Percentiles rank a stretch among this genome's conserved stretches.
These are phyloP conservation scores for Endotrypanum monterogeii DNA, from an alignment of 208 protist species.

Conservation along the genomic window DNA sequence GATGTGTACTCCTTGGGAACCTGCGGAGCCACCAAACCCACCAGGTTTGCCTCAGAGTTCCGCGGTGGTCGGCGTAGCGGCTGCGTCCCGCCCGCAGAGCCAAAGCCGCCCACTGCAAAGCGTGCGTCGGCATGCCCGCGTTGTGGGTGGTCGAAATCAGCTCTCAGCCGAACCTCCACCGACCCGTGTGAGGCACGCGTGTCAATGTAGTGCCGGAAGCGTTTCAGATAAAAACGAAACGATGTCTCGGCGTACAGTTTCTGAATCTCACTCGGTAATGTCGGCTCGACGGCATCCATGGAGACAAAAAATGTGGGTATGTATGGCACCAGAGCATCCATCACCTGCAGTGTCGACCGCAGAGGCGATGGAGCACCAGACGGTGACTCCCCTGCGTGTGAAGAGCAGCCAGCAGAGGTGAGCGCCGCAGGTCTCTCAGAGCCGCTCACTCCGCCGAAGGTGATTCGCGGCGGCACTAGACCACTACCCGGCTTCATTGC, in stretches of 20 bases:
- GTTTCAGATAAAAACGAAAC: constrained; percentile 70
- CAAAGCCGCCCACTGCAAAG: constrained; percentile 28
- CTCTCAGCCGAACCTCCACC: constrained; percentile 62
- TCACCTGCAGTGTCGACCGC: constrained; percentile 45
- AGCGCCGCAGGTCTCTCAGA: not conserved
- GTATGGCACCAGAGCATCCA: constrained; percentile 71
- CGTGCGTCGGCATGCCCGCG: constrained; percentile 62
- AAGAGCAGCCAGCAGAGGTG: not conserved
- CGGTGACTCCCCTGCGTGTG: not conserved
- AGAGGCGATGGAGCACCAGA: constrained; percentile 1
- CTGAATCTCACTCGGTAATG: constrained; percentile 52
- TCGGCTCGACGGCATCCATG: constrained; percentile 45
- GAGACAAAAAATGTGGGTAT: constrained; percentile 85
- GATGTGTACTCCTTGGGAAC: constrained; percentile 66
- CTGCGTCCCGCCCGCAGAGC: constrained; percentile 7
- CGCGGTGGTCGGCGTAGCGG: constrained; percentile 55
- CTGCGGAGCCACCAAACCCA: constrained; percentile 59
- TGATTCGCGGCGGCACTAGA: not conserved
- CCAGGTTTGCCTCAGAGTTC: constrained; percentile 80
- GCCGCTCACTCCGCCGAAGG: not conserved
- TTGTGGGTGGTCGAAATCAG: constrained; percentile 70
- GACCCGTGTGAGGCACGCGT: constrained; percentile 46
- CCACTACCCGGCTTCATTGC: not conserved
- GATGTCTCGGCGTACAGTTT: constrained; percentile 52
- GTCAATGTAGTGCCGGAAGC: constrained; percentile 82